Base-by-base conservation (phyloP, 2,329 filamentous ascomycete genomes). In the Pseudogymnoascus sp. region DNA sequence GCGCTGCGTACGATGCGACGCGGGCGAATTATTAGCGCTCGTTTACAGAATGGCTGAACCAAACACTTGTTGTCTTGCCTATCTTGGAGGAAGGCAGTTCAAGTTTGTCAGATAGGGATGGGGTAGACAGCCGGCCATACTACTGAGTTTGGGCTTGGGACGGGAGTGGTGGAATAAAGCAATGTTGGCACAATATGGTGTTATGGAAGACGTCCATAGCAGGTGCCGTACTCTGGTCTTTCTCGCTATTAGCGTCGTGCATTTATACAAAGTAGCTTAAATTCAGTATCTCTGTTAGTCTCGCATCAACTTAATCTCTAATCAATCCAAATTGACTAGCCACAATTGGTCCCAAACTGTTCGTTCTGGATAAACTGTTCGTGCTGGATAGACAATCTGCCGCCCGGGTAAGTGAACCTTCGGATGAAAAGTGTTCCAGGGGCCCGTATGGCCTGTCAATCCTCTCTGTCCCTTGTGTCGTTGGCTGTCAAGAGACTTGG, bases 231-330 rank as follows among this genome's bases (percentile, higher is more conserved):
- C 46, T 53, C 46, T 53, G 46, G 46, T 53, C 46, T 53, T 53
- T 53, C 46, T 53, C 46, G 46, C 46, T 53, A 53, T 53, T 53
- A 53, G 46, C 46, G 46, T 34, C n/a, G 25, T 53, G 46, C 46
- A 53, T 53, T 53, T 53, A 53, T 53, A 53, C 46, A 53, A 53
- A 53, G 46, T 53, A 53, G 46, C 46, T 53, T 53, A 53, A 53
- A 53, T 53, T 34, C 46, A 53, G 46, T 53, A 53, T 53, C 46
- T 53, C 46, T 53, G 46, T 53, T 53, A 53, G 46, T 53, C 46
- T 53, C 46, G 46, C 46, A 53, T 53, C 46, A 31, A 53, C 46
- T 53, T 53, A 31, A 53, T 53, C 25, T 53, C 46, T 53, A 53
- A 53, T 53, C 25, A 53, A 53, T 31, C 25, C 46, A 53, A 53